phyloP scores from a whole-genome alignment of 805 yeast species.

The Starmerella riodocensis region DNA sequence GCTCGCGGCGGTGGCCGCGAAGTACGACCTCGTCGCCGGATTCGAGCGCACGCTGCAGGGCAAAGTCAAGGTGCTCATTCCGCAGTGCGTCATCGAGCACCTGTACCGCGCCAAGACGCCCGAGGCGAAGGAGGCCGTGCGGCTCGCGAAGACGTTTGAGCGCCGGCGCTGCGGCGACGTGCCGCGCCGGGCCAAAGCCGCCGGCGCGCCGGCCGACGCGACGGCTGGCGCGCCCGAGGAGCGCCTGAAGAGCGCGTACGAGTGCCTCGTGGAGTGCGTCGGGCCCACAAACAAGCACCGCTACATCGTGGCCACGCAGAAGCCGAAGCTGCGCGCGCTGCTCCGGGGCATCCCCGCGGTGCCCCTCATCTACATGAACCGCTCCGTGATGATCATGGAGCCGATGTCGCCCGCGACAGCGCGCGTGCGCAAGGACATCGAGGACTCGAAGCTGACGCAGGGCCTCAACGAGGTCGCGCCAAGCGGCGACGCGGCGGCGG shows the following conservation, averaged over 20 bases:
- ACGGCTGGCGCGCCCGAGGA: conserved; percentile 55
- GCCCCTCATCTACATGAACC: conserved; percentile 73
- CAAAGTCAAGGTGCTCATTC: conserved; percentile 76
- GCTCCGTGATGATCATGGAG: conserved; percentile 93
- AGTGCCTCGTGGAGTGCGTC: conserved; percentile 42
- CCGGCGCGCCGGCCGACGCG: conserved; percentile 1
- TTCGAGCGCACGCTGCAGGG: conserved; percentile 70
- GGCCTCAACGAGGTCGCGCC: conserved; percentile 64
- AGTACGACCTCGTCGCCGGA: conserved; percentile 71
- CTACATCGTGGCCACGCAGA: conserved; percentile 78
- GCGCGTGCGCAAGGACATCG: conserved; percentile 37
- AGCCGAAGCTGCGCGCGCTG: conserved; percentile 50
- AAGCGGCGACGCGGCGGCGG: conserved; percentile 15
- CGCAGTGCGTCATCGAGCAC: conserved; percentile 89
- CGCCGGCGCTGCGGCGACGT: conserved; percentile 83
- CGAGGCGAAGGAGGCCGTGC: conserved; percentile 43
- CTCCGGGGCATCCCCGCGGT: conserved; percentile 76
- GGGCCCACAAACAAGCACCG: conserved; percentile 65
- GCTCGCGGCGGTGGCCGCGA: conserved; percentile 47
- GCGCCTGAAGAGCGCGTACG: conserved; percentile 46
- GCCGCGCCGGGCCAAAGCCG: conserved; percentile 6
- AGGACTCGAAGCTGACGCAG: conserved; percentile 51
- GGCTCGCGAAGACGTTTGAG: conserved; percentile 68
- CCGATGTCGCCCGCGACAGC: conserved; percentile 68
- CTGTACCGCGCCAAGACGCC: conserved; percentile 61